These are phyloP conservation scores for Umbilicus rupestris DNA, from an alignment of 164 flowering plant genomes.

Conservation along the genomic window DNA sequence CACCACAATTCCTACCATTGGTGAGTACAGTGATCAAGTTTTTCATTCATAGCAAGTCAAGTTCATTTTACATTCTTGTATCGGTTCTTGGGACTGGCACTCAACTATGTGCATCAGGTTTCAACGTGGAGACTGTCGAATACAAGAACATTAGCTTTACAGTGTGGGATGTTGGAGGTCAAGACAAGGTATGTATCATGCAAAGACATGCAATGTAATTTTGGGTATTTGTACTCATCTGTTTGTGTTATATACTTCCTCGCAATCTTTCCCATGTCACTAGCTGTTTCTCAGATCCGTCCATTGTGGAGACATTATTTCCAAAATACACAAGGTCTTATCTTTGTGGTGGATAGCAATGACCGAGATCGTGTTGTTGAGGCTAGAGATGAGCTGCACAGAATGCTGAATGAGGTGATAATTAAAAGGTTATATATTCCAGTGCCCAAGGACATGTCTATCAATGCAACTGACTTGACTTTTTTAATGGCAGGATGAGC, in stretches of 20 bases:
- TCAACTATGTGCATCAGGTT: no score
- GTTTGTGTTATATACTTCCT: neutral
- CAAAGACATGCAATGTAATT: no score
- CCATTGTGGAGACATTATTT: slow-evolving; percentile 5
- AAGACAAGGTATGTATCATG: slow-evolving; percentile 2
- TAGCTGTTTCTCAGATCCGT: neutral
- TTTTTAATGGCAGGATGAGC: slow-evolving; percentile 39
- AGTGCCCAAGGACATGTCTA: neutral
- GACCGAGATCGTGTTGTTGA: slow-evolving; percentile 7
- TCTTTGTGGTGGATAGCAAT: slow-evolving; percentile 5
- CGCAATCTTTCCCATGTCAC: no score
- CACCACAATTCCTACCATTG: no score
- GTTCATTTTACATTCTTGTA: no score
- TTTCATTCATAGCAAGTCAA: no score
- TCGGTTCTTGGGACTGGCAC: no score
- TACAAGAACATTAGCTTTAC: slow-evolving; percentile 3
- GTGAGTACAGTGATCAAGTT: no score
- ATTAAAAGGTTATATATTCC: neutral
- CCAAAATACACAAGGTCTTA: slow-evolving; percentile 6
- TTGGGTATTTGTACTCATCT: neutral
- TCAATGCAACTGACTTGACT: neutral
- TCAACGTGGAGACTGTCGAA: no score
- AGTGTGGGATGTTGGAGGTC: slow-evolving; percentile 6
- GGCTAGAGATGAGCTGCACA: slow-evolving; percentile 8
- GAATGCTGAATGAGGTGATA: slow-evolving; percentile 5